Conservation (phyloP, 306 rosid species). For the Comarum palustre region DNA sequence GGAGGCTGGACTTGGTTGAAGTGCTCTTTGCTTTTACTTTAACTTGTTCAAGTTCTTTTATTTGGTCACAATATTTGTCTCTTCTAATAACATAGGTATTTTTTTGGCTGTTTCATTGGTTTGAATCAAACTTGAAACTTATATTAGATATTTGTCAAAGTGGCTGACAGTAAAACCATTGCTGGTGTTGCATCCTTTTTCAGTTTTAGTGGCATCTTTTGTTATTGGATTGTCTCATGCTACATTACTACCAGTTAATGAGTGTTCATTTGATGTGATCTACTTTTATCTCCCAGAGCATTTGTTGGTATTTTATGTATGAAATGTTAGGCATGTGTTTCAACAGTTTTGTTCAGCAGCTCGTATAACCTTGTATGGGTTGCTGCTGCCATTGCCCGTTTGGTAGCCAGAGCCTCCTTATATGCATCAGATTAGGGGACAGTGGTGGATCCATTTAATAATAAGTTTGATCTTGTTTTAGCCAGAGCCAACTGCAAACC, state of each 20-base stretch:
- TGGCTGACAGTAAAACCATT: background rate
- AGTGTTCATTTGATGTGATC: background rate
- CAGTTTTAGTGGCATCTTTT: background rate
- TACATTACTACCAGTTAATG: background rate
- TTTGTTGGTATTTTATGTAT: background rate
- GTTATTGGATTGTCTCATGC: background rate
- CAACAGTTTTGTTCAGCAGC: too few relatives aligned
- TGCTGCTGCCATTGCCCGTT: too few relatives aligned
- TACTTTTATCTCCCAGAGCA: background rate
- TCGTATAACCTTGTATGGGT: too few relatives aligned
- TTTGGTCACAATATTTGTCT: background rate
- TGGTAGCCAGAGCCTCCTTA: too few relatives aligned
- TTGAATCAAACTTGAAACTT: background rate
- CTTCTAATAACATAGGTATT: background rate
- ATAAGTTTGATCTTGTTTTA: too few relatives aligned
- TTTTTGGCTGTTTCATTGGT: background rate
- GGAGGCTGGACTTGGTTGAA: background rate
- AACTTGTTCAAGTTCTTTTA: background rate
- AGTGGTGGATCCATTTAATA: too few relatives aligned
- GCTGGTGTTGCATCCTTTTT: background rate
- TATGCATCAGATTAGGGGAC: too few relatives aligned
- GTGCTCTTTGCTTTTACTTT: background rate
- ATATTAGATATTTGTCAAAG: background rate
- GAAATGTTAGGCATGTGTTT: background rate
- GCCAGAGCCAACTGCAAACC: too few relatives aligned